Evolutionary conservation across 2,329 filamentous ascomycete genomes (phyloP).

Genomic region (Colletotrichum nymphaeae): DNA sequence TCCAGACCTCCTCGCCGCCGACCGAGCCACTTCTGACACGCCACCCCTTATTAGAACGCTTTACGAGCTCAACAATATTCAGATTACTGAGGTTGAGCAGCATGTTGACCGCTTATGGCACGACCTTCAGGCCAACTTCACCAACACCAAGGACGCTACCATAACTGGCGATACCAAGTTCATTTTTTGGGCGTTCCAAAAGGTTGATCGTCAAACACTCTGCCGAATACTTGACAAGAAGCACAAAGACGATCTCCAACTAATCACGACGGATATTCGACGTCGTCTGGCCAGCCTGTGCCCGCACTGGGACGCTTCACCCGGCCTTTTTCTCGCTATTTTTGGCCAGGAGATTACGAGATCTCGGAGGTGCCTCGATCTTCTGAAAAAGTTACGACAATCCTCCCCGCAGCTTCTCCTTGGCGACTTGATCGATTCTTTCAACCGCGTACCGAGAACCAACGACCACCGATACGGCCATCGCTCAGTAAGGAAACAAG

Average conservation of each 20-base stretch:
- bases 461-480: background rate
- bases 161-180: background rate
- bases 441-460: background rate
- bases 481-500: background rate
- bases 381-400: background rate
- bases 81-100: background rate
- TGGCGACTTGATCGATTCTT: background rate
- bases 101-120: background rate
- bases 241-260: background rate
- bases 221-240: background rate
- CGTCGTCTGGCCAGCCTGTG: background rate
- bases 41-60: background rate
- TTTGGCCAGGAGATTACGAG: background rate
- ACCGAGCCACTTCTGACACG: background rate
- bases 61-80: background rate
- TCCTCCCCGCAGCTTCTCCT: background rate
- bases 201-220: background rate
- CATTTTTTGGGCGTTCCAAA: background rate
- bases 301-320: background rate
- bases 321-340: background rate
- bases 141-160: background rate
- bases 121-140: background rate
- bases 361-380: background rate
- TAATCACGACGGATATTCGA: background rate
- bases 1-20: background rate